Evolutionary conservation across 257 asterid genomes (phyloP).

Genomic region (Cinchona pubescens): DNA sequence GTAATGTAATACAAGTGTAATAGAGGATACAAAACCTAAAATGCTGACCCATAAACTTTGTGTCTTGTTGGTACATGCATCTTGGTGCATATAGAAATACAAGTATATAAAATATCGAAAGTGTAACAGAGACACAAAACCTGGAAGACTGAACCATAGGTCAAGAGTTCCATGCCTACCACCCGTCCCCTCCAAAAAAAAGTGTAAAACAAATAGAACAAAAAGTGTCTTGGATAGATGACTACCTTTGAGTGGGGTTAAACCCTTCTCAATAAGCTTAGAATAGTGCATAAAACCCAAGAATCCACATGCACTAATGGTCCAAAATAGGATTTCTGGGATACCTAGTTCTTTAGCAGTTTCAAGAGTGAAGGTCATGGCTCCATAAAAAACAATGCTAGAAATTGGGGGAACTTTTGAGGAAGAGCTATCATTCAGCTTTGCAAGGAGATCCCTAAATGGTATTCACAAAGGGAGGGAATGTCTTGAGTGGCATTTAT

Average conservation of each 20-base stretch:
- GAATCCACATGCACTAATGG: slow-evolving; percentile 22
- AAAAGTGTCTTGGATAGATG: not conserved
- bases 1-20: no score
- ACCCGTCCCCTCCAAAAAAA: no score
- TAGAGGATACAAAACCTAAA: no score
- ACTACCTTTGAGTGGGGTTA: slow-evolving; percentile 27
- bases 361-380: slow-evolving; percentile 23
- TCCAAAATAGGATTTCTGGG: slow-evolving; percentile 27
- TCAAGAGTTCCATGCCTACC: no score
- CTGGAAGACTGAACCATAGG: no score
- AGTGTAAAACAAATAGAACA: no score
- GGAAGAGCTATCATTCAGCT: slow-evolving; percentile 15
- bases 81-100: no score
- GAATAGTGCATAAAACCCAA: slow-evolving; percentile 19
- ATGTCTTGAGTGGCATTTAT: slow-evolving; percentile 27
- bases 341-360: slow-evolving; percentile 33
- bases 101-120: no score
- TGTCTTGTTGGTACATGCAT: not conserved
- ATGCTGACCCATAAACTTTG: no score
- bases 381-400: slow-evolving; percentile 26
- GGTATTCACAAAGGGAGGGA: slow-evolving; percentile 22
- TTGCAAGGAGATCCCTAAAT: slow-evolving; percentile 18
- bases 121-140: no score
- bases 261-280: slow-evolving; percentile 24
- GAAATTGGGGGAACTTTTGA: slow-evolving; percentile 27